Evolutionary conservation across 768 basidiomycete species (phyloP).

Genomic region (Suillus brevipes): DNA sequence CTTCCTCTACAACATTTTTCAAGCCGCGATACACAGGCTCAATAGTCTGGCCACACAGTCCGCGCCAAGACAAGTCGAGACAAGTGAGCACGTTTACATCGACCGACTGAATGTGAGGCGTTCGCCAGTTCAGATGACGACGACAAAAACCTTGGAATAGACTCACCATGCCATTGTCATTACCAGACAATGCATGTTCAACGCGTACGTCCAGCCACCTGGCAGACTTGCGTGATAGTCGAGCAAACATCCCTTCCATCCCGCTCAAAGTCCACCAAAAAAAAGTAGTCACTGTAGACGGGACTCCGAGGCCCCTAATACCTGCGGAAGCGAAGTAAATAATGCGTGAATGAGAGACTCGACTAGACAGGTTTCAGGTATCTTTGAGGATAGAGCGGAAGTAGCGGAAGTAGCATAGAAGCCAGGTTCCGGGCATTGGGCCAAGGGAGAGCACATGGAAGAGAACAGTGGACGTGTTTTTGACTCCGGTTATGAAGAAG

Average conservation of each 20-base stretch:
- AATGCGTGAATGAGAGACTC: background rate
- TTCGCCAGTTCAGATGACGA: background rate
- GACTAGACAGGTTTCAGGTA: background rate
- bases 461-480: background rate
- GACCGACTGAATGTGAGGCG: conserved; percentile 10
- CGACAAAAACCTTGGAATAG: background rate
- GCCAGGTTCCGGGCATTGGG: background rate
- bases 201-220: conserved; percentile 16
- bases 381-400: background rate
- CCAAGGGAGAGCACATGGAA: background rate
- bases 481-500: background rate
- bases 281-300: background rate
- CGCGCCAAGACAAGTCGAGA: conserved; percentile 26
- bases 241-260: conserved; percentile 10
- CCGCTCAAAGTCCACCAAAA: background rate
- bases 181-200: conserved; percentile 8
- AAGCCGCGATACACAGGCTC: conserved; percentile 37
- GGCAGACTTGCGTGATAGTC: conserved; percentile 12
- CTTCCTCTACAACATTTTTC: conserved; percentile 36
- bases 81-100: conserved; percentile 15
- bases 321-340: background rate
- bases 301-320: background rate
- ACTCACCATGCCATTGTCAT: conserved; percentile 17
- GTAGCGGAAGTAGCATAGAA: conserved; percentile 1
- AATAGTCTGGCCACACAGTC: conserved; percentile 32